A percentile compares a stretch with the other conserved stretches of the same genome.
Conservation (phyloP, 2,329 filamentous ascomycete species). For the Xenosphaeropsis pyriputrescens region DNA sequence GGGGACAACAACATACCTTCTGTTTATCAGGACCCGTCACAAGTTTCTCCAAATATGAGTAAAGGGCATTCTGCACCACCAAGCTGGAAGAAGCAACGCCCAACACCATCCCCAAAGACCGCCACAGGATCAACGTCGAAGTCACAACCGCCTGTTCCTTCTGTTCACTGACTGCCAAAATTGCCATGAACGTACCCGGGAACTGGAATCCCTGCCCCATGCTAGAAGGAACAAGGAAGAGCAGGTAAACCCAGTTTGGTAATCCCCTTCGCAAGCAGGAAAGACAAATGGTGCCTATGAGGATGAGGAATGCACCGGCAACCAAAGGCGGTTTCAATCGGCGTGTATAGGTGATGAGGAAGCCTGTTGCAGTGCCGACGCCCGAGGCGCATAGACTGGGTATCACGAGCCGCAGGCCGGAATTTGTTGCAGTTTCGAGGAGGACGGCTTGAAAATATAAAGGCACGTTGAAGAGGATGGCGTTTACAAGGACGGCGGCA, state of each 20-base stretch:
- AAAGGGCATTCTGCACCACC: constrained; percentile 57
- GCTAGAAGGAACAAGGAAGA: constrained; percentile 39
- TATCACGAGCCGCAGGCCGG: constrained; percentile 56
- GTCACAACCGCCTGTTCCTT: constrained; percentile 54
- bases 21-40: constrained; percentile 45
- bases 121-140: constrained; percentile 56
- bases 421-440: constrained; percentile 51
- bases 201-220: constrained; percentile 51
- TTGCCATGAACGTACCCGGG: constrained; percentile 46
- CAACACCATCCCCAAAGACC: constrained; percentile 56
- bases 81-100: constrained; percentile 60
- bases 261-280: constrained; percentile 33
- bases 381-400: constrained; percentile 41
- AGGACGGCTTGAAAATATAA: constrained; percentile 68
- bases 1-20: constrained; percentile 12
- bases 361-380: constrained; percentile 41
- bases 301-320: constrained; percentile 29
- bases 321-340: constrained; percentile 44
- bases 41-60: constrained; percentile 38
- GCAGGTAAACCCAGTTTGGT: constrained; percentile 34
- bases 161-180: constrained; percentile 44
- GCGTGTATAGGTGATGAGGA: constrained; percentile 44
- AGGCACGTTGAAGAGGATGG: constrained; percentile 48
- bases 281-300: constrained; percentile 36
- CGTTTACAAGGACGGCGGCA: constrained; percentile 34